A percentile compares a stretch with the other conserved stretches of the same genome.
phyloP scores from a whole-genome alignment of 148 eudicot species.

The Agrostemma githago region DNA sequence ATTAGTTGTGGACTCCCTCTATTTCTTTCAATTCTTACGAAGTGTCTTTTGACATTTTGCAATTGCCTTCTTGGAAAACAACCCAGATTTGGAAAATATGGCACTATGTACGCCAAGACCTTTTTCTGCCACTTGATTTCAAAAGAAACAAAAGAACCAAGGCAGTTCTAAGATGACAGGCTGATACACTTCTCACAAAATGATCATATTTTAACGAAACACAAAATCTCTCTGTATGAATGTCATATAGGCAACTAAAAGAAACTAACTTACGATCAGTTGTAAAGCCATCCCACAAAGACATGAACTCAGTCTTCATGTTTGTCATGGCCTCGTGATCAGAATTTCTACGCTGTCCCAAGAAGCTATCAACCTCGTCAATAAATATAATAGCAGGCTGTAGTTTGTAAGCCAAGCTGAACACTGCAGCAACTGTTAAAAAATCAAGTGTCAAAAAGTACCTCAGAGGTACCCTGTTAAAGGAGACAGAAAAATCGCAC shows the following conservation, averaged over 20 bases:
- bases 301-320: slow-evolving; percentile 95
- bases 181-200: too few relatives aligned
- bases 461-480: not conserved
- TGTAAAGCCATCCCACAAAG: slow-evolving; percentile 94
- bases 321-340: slow-evolving; percentile 82
- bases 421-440: slow-evolving; percentile 88
- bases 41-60: too few relatives aligned
- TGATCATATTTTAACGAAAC: too few relatives aligned
- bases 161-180: too few relatives aligned
- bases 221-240: not conserved
- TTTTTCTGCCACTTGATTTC: too few relatives aligned
- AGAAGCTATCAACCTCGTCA: slow-evolving; percentile 88
- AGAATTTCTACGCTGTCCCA: slow-evolving; percentile 79
- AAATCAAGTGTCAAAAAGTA: slow-evolving; percentile 4
- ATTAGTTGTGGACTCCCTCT: not conserved
- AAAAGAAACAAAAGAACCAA: too few relatives aligned
- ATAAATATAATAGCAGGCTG: slow-evolving; percentile 97
- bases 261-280: slow-evolving; percentile 60
- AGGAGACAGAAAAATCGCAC: not conserved
- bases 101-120: too few relatives aligned
- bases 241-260: not conserved
- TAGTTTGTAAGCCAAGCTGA: slow-evolving; percentile 84
- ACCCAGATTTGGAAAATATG: too few relatives aligned
- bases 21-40: too few relatives aligned
- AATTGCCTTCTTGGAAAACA: too few relatives aligned